These are phyloP conservation scores for Simplicillium aogashimaense DNA, from an alignment of 2,329 filamentous ascomycete species.

Conservation along the genomic window DNA sequence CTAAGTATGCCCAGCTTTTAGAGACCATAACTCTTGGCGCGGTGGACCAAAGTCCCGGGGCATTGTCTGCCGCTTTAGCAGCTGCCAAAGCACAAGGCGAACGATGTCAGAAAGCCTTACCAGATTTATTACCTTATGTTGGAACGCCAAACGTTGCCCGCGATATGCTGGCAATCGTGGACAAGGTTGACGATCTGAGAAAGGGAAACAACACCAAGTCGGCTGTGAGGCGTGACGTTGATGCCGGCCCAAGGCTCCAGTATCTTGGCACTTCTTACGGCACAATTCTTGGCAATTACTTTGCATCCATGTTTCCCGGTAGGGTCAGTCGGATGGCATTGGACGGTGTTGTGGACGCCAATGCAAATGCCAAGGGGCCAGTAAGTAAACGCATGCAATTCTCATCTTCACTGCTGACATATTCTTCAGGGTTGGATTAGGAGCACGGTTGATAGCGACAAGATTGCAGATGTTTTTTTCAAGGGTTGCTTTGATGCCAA, in stretches of 20 bases:
- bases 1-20: conserved; percentile 14
- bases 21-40: conserved; percentile 18
- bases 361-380: conserved; percentile 22
- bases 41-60: conserved; percentile 11
- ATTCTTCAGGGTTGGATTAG: conserved; percentile 19
- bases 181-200: conserved; percentile 17
- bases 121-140: conserved; percentile 15
- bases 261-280: conserved; percentile 36
- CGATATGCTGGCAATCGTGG: conserved; percentile 23
- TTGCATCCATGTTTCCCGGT: conserved; percentile 24
- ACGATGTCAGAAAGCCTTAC: conserved; percentile 2
- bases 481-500: conserved; percentile 20
- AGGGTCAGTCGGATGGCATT: conserved; percentile 30
- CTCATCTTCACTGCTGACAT: background rate
- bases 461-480: conserved; percentile 22
- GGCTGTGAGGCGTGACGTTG: background rate
- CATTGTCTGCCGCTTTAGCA: conserved; percentile 9
- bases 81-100: background rate
- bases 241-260: conserved; percentile 1
- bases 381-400: conserved; percentile 13
- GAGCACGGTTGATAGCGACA: conserved; percentile 26
- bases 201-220: conserved; percentile 1
- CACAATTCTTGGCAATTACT: conserved; percentile 22
- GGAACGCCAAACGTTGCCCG: conserved; percentile 19
- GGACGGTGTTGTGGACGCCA: conserved; percentile 24